A percentile compares a stretch with the other conserved stretches of the same genome.
phyloP scores from a whole-genome alignment of 768 basidiomycete genomes.

The Termitomyces titanicus region DNA sequence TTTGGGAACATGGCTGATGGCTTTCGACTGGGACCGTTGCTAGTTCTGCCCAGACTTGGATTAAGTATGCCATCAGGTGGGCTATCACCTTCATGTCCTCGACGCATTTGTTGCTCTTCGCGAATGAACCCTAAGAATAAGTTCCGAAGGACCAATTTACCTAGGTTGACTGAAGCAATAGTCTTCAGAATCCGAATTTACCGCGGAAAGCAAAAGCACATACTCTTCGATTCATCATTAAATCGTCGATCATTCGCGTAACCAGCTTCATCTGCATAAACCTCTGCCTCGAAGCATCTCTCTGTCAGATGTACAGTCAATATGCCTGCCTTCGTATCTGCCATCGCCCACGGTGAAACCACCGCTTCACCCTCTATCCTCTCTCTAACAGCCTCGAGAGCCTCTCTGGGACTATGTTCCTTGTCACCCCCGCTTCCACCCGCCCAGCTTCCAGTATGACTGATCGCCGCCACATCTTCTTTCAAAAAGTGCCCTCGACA shows the following conservation, averaged over 20 bases:
- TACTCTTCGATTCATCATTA: constrained; percentile 79
- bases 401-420: constrained; percentile 72
- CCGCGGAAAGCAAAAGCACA: constrained; percentile 26
- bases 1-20: constrained; percentile 19
- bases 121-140: constrained; percentile 76
- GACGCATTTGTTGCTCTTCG: constrained; percentile 54
- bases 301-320: constrained; percentile 87
- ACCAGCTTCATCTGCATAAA: constrained; percentile 91
- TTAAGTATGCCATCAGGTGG: constrained; percentile 19
- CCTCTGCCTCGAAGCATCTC: constrained; percentile 89
- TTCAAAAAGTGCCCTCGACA: constrained; percentile 71
- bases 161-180: constrained; percentile 71
- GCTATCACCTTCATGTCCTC: constrained; percentile 25
- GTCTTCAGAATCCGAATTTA: background rate
- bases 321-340: constrained; percentile 88
- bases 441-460: constrained; percentile 41
- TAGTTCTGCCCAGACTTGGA: constrained; percentile 16
- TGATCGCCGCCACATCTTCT: constrained; percentile 64
- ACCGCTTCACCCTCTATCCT: constrained; percentile 95
- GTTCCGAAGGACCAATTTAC: constrained; percentile 88
- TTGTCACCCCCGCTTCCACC: constrained; percentile 34
- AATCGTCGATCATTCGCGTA: constrained; percentile 56
- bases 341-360: constrained; percentile 77
- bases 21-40: constrained; percentile 3
- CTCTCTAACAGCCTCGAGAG: constrained; percentile 83